These are phyloP conservation scores for Phialemoniopsis sp. DNA, from an alignment of 2,329 filamentous ascomycete species.

Conservation along the genomic window DNA sequence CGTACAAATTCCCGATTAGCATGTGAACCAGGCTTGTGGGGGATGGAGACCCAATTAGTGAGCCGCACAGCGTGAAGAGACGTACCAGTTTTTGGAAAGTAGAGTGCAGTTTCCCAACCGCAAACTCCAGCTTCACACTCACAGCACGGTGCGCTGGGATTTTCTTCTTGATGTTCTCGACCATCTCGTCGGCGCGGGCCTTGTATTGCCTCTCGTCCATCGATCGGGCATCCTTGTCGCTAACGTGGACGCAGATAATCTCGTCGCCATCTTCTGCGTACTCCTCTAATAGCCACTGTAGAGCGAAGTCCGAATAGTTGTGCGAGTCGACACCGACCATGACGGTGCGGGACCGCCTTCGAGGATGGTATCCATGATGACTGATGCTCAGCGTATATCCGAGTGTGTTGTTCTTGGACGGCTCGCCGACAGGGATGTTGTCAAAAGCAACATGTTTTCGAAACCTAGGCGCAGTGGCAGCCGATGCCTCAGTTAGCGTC, in stretches of 20 bases:
- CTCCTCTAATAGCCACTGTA: constrained; percentile 90
- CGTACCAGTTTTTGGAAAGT: constrained; percentile 87
- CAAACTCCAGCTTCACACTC: constrained; percentile 80
- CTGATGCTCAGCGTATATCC: constrained; percentile 81
- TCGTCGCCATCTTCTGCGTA: constrained; percentile 92
- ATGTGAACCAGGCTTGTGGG: no score
- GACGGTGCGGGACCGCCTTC: constrained; percentile 79
- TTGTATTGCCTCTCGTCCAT: constrained; percentile 68
- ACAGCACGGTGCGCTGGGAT: constrained; percentile 79
- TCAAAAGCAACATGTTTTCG: constrained; percentile 57
- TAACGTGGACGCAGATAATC: constrained; percentile 82
- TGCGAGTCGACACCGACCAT: constrained; percentile 90
- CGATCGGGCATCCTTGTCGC: constrained; percentile 74
- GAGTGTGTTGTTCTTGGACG: constrained; percentile 54
- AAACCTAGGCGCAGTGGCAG: constrained; percentile 41
- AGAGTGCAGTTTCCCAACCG: constrained; percentile 82
- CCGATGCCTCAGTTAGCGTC: constrained; percentile 31
- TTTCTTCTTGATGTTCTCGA: constrained; percentile 73
- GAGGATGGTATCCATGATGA: constrained; percentile 80
- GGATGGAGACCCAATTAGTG: no score
- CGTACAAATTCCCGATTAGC: no score
- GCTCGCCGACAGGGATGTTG: constrained; percentile 53
- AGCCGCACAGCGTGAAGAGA: no score
- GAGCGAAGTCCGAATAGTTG: constrained; percentile 84
- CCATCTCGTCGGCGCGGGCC: constrained; percentile 68